phyloP scores from a whole-genome alignment of 1,284 basidiomycete genomes.

The Heterobasidion parviporum region DNA sequence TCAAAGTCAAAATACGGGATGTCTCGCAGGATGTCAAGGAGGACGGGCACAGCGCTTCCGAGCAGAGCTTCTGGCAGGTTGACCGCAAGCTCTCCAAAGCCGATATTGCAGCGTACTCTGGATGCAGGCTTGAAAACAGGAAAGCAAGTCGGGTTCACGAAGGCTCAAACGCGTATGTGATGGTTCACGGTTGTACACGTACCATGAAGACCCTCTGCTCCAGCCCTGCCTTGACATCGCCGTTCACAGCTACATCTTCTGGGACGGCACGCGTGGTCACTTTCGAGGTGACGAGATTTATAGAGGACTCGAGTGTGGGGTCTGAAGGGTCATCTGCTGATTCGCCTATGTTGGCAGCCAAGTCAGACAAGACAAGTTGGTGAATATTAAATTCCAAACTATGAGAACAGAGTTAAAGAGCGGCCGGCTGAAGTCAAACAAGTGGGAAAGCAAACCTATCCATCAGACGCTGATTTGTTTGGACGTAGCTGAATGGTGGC shows the following conservation, averaged over 20 bases:
- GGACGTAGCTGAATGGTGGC: no score
- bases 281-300: conserved; percentile 53
- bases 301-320: conserved; percentile 31
- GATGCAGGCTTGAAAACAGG: conserved; percentile 38
- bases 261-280: conserved; percentile 36
- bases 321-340: conserved; percentile 29
- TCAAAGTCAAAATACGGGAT: conserved; percentile 73
- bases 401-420: background rate
- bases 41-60: conserved; percentile 38
- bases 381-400: conserved; percentile 76
- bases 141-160: background rate
- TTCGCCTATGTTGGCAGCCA: conserved; percentile 59
- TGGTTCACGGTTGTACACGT: conserved; percentile 12
- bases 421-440: background rate
- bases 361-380: conserved; percentile 72
- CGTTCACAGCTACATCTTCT: conserved; percentile 16
- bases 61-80: conserved; percentile 53
- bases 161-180: background rate
- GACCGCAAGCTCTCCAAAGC: conserved; percentile 66
- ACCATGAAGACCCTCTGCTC: conserved; percentile 51
- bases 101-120: conserved; percentile 66
- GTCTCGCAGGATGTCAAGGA: conserved; percentile 60
- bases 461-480: background rate
- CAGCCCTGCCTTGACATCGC: conserved; percentile 14
- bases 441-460: conserved; percentile 6